Base-by-base conservation (phyloP, 129 eudicot species). In the Pulicaria dysenterica region DNA sequence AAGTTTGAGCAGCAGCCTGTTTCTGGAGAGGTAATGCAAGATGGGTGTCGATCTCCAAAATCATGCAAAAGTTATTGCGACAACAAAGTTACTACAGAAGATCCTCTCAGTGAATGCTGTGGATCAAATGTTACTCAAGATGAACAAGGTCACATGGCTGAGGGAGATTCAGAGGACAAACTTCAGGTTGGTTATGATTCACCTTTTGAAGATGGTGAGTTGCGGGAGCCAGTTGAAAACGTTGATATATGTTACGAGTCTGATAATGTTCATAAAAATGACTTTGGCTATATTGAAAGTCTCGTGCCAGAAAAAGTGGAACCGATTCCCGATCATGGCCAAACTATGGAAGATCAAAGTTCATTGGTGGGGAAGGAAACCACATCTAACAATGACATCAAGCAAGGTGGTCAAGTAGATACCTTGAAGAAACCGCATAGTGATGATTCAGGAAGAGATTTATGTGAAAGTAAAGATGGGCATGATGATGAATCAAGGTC, bases 121-220 rank as follows among this genome's bases (percentile, higher is more conserved):
- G 79, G 77, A 57, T 88, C 71, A 34, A 78, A 81, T 40, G 77
- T 82, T 56, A 73, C 80, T 54, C 80, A 64, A 66, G 81, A 70
- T n/a, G 86, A 78, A 14, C 80, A 40, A n/a, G 39, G 74, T 49
- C 75, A 74, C 16, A 14, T 72, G 67, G 80, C 45, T 50, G 83
- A 58, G 49, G 79, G 73, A 68, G 86, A 80, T 72, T 73, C 62
- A 39, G 38, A 47, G 42, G 80, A 72, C 17, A 67, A 74, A 51
- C 56, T 64, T 50, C 71, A 85, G 69, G 79, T 43, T n/a, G 96
- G 82, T 80, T 88, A 88, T 75, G 96, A 92, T 67, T 92, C 97
- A 81, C 86, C 91, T 11, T 84, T 81, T 73, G 96, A 89, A 75
- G 97, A 92, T 70, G 91, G 94, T 46, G 97, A 92, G 57, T 75